Percentiles rank a stretch among this genome's conserved stretches.
Conservation (phyloP, 1,284 basidiomycete genomes). For the Ustilago nuda region DNA sequence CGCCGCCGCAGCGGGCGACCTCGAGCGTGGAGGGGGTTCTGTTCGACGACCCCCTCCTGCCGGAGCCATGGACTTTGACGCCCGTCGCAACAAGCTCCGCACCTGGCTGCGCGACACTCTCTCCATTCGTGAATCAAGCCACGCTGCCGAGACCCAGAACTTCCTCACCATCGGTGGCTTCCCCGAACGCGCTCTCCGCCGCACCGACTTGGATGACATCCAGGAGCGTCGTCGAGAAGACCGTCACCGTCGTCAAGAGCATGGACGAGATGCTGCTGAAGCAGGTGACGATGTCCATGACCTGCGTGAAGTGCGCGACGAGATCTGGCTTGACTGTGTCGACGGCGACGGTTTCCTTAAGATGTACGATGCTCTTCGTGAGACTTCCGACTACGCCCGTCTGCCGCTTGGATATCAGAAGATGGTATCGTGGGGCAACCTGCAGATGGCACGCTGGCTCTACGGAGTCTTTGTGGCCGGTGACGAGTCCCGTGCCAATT, state of each 20-base stretch:
- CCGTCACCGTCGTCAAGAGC: slow-evolving; percentile 56
- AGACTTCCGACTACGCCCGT: slow-evolving; percentile 50
- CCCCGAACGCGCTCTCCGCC: slow-evolving; percentile 52
- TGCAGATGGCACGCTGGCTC: slow-evolving; percentile 63
- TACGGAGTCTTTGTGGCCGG: slow-evolving; percentile 64
- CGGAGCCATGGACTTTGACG: slow-evolving; percentile 54
- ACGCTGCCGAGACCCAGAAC: slow-evolving; percentile 58
- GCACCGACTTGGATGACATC: slow-evolving; percentile 55
- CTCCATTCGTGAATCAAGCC: slow-evolving; percentile 59
- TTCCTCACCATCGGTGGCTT: slow-evolving; percentile 63
- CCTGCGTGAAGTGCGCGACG: slow-evolving; percentile 58
- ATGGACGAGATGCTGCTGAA: slow-evolving; percentile 57
- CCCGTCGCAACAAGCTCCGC: slow-evolving; percentile 61
- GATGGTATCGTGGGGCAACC: slow-evolving; percentile 63
- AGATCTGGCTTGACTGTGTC: slow-evolving; percentile 65
- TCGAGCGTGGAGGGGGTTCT: slow-evolving; percentile 17
- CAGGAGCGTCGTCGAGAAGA: slow-evolving; percentile 57
- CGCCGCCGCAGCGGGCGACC: not conserved
- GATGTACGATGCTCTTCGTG: slow-evolving; percentile 57
- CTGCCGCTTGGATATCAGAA: slow-evolving; percentile 64
- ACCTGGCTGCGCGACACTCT: slow-evolving; percentile 66
- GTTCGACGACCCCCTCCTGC: slow-evolving; percentile 35
- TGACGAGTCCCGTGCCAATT: slow-evolving; percentile 62
- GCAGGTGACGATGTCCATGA: slow-evolving; percentile 64
- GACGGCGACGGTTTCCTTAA: slow-evolving; percentile 65